Evolutionary conservation across 371 early-diverging fungal genomes (phyloP).

Genomic region (Mortierella sp.): DNA sequence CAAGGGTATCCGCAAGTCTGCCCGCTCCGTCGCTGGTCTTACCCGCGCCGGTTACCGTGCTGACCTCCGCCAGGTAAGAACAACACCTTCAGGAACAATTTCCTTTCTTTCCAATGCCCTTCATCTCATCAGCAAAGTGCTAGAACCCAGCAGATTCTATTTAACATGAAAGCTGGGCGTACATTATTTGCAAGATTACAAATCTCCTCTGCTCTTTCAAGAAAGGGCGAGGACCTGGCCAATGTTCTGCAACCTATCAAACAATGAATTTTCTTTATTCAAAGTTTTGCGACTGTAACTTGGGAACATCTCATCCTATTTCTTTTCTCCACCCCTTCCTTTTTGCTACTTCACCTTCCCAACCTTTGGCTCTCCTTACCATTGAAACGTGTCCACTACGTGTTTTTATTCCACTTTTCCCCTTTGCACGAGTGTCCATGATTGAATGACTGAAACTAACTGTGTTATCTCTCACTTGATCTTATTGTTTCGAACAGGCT

Average conservation of each 20-base stretch:
- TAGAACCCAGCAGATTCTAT: slow-evolving; percentile 59
- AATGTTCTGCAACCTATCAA: slow-evolving; percentile 45
- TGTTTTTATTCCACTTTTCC: background rate
- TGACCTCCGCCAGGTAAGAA: slow-evolving; percentile 80
- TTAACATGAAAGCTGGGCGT: slow-evolving; percentile 58
- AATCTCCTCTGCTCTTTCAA: slow-evolving; percentile 1
- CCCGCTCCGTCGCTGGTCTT: slow-evolving; percentile 81
- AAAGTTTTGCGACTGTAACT: slow-evolving; percentile 57
- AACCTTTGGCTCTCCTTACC: background rate
- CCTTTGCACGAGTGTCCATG: background rate
- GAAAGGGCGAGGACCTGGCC: slow-evolving; percentile 23
- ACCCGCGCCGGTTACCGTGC: slow-evolving; percentile 79
- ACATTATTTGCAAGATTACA: slow-evolving; percentile 59
- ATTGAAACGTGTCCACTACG: background rate
- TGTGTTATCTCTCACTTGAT: too few species aligned
- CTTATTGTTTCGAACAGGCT: slow-evolving; percentile 61
- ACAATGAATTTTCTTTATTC: slow-evolving; percentile 45
- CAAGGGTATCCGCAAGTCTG: slow-evolving; percentile 77
- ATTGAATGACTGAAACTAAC: background rate
- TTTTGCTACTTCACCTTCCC: background rate
- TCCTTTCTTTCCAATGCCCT: background rate
- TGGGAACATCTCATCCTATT: slow-evolving; percentile 31
- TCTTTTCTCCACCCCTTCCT: background rate
- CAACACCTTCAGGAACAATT: background rate
- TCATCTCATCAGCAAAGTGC: slow-evolving; percentile 49